Base-by-base conservation (phyloP, 2,329 filamentous ascomycete genomes). In the Cladosporium sp. region DNA sequence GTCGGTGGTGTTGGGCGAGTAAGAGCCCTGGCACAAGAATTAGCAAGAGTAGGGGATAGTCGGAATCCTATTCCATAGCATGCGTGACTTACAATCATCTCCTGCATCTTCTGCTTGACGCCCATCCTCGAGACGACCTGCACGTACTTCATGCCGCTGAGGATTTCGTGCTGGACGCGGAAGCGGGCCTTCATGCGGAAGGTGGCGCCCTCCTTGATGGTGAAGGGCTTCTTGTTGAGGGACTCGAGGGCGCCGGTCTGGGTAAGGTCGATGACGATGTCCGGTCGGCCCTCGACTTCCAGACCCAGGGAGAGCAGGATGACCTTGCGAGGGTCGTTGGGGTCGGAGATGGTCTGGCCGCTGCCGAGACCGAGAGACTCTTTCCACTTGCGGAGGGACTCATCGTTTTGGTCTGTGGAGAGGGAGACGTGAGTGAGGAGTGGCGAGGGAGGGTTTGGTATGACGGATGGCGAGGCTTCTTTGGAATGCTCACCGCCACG, bases 381-480 rank as follows among this genome's bases (percentile, higher is more conserved):
- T 85, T 99, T 99, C 91, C 96, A 99, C 75, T 94, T 91, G 82
- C 96, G 91, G 74, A 99, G 89, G 68, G 94, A 95, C 80, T 98
- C 94, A 79, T 99, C 95, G 74, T 91, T 84, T 74, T 85, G 80
- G 78, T 89, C 87, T 88, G 72, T 23, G 44, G 29, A 21, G 46
- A 12, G 11, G 26, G 29, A 29, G 50, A 53, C 49, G 64, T 66
- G 18, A 67, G 66, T 59, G 56, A n/a, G 50, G 44, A 60, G 52
- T 33, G 52, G 52, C 52, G 52, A 55, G 28, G 26, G 7, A 31
- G 46, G 14, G 28, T 56, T 83, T 72, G 85, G 83, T 26, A 26
- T 26, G 18, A 28, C 11, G 55, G 33, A 29, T 52, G 14, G 55
- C 33, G 14, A 28, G 52, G 28, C 29, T 55, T 55, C 52, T 21